Conservation (phyloP, 2,329 filamentous ascomycete species). For the Aspergillus transmontanensis region DNA sequence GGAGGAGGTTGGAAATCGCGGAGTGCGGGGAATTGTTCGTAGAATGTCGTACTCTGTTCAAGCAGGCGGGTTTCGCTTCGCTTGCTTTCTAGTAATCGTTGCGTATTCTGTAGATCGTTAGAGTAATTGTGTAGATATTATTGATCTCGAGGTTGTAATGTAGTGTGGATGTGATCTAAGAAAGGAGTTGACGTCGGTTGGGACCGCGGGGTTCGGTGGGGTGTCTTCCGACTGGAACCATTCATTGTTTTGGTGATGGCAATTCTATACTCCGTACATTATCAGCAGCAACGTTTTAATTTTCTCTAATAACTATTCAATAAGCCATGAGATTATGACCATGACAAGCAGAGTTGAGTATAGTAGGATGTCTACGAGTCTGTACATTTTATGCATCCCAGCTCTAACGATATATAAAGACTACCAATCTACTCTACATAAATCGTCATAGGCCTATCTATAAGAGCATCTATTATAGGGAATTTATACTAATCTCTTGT, state of each 20-base stretch:
- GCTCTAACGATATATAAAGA: background rate
- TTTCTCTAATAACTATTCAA: background rate
- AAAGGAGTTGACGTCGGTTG: slow-evolving; percentile 1
- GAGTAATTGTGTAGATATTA: background rate
- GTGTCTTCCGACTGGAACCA: background rate
- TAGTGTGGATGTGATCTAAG: background rate
- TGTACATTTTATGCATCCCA: background rate
- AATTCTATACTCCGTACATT: background rate
- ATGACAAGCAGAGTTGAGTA: background rate
- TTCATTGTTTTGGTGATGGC: background rate
- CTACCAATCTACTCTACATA: background rate
- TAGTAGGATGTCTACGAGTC: background rate
- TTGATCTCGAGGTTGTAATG: background rate
- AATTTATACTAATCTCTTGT: background rate
- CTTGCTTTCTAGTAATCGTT: background rate
- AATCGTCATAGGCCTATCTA: background rate
- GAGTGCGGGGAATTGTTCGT: background rate
- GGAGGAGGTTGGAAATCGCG: background rate
- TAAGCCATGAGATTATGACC: background rate
- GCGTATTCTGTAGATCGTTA: no score
- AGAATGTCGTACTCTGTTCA: background rate
- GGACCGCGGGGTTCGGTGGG: slow-evolving; percentile 1
- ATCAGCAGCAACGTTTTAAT: background rate
- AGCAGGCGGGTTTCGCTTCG: background rate
- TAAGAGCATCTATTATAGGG: background rate